Conservation (phyloP, 2,329 filamentous ascomycete genomes). For the Cladophialophora psammophila region DNA sequence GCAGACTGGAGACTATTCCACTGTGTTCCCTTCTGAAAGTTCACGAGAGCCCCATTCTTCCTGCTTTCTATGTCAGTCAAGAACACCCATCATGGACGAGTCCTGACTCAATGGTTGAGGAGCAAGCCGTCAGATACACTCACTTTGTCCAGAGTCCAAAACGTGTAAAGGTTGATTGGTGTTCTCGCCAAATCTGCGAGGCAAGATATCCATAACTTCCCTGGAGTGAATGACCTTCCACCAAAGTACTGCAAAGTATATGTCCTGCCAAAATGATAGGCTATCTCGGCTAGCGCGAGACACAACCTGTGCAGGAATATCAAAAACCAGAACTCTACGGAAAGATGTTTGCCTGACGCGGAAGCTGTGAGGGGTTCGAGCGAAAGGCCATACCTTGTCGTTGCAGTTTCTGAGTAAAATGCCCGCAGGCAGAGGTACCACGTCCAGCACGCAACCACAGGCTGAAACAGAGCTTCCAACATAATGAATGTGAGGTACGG, state of each 20-base stretch:
- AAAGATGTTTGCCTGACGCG: not conserved
- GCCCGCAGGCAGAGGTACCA: not conserved
- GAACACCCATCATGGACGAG: not conserved
- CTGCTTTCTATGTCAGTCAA: conserved; percentile 3
- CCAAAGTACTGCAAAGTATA: not conserved
- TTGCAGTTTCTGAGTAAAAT: not conserved
- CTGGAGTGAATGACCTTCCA: not conserved
- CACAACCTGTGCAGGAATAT: not conserved
- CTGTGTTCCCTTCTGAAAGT: not conserved
- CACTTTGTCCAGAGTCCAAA: not conserved
- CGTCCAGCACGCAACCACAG: not conserved
- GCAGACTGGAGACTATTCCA: not conserved
- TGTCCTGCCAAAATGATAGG: not conserved
- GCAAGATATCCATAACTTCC: not conserved
- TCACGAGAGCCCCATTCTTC: conserved; percentile 1
- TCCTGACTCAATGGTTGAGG: not conserved
- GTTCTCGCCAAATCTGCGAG: not conserved
- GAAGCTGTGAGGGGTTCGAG: not conserved
- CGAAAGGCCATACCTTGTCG: not conserved
- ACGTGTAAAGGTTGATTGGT: not conserved
- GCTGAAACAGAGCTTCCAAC: not conserved
- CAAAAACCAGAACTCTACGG: not conserved
- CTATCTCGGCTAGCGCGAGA: not conserved
- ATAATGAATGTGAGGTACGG: not conserved
- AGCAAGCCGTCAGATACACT: not conserved